Base-by-base conservation (phyloP, 225 moss, liverwort and hornwort species). In the Anthoceros angustus region DNA sequence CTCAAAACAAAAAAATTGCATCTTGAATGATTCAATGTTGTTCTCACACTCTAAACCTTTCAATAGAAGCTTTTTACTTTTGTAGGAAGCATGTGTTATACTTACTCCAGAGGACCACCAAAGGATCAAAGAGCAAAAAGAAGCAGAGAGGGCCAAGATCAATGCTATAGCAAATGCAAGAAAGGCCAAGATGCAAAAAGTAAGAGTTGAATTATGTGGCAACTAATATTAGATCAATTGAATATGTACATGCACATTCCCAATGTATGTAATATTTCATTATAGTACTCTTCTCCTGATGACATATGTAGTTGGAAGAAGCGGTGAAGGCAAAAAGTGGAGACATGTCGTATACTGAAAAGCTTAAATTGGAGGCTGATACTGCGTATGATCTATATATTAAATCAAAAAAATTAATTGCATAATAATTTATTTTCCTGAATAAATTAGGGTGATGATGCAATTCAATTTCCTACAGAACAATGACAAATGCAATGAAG, bases 311-410 rank as follows among this genome's bases (percentile, higher is more conserved):
- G 98, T 72, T 98, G 65, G 98, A 98, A 79, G 83, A 77, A 12
- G 92, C 89, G 0, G 77, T 89, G 0, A 92, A 82, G 60, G 81
- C 75, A 39, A 98, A 98, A 64, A 92, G 92, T 68, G 98, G 98
- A 23, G 79, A 74, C 23, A 80, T 92, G 12, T 84, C 88, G 0
- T 92, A 98, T 72, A 74, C 73, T 0, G 92, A 98, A 71, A 77
- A 89, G 62, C 62, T 98, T 32, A 89, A 84, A 73, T 82, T 82
- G 48, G 82, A 98, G 80, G 86, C 86, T 32, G 87, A 98, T 63
- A 86, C 77, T 66, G 78, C 77, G 81, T 81, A 41, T 65, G 72
- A 32, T 4, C 32, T 50, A 41, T 62, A 60, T 43, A 25, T 9
- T 39, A 25, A 40, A 18, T 39, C 68, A 40, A 16, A 0, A 15